These are phyloP conservation scores for Heracleum sosnowskyi DNA, from an alignment of 129 eudicot species.

Conservation along the genomic window DNA sequence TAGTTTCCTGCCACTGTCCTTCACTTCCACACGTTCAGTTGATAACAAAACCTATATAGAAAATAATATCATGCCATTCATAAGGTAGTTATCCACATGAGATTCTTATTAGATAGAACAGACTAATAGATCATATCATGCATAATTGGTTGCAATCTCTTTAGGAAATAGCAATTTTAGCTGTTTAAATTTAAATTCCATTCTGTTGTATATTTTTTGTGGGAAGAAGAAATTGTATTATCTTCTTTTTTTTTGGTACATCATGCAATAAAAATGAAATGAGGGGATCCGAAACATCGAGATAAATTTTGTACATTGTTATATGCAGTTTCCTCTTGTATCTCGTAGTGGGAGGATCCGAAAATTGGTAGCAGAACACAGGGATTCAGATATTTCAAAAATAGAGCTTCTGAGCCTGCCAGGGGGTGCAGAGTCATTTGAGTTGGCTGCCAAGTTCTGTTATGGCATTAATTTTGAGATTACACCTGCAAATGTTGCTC, in stretches of 20 bases:
- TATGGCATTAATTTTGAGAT: conserved; percentile 90
- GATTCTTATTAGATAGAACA: neutral
- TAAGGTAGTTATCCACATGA: neutral
- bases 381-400: conserved; percentile 63
- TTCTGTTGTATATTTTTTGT: neutral
- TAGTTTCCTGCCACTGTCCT: neutral
- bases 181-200: too few species aligned
- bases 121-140: too few species aligned
- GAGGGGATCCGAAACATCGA: neutral
- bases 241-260: neutral
- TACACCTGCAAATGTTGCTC: conserved; percentile 82
- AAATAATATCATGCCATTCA: neutral
- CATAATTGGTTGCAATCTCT: too few species aligned
- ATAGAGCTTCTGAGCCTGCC: conserved; percentile 78
- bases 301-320: neutral
- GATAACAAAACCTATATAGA: neutral
- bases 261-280: neutral
- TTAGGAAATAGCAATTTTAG: too few species aligned
- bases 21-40: neutral
- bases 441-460: conserved; percentile 95
- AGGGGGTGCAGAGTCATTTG: conserved; percentile 81
- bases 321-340: conserved; percentile 84
- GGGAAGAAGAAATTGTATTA: neutral
- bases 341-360: conserved; percentile 85
- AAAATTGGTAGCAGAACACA: conserved; percentile 60